Conservation (phyloP, 2,329 filamentous ascomycete genomes). For the Aspergillus pseudoterreus region DNA sequence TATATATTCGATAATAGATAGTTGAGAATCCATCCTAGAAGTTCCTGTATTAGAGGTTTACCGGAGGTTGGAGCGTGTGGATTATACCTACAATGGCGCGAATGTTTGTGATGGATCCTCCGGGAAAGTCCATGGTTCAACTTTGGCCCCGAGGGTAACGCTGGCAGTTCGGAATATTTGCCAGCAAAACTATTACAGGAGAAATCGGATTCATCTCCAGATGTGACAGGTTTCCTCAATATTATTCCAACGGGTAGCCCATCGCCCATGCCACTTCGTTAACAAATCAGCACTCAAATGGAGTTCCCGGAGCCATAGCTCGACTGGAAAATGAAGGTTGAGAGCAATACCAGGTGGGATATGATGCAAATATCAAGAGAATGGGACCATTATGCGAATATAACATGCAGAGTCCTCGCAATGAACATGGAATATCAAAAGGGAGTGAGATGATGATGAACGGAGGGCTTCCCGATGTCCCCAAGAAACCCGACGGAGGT, state of each 20-base stretch:
- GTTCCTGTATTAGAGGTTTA: conserved; percentile 18
- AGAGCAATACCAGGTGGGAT: conserved; percentile 2
- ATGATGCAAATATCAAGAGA: background rate
- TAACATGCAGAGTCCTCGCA: background rate
- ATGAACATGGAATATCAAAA: background rate
- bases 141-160: conserved; percentile 21
- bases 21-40: conserved; percentile 40
- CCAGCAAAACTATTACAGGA: conserved; percentile 19
- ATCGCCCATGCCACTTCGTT: conserved; percentile 15
- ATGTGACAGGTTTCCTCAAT: conserved; percentile 5
- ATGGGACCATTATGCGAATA: background rate
- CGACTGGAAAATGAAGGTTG: conserved; percentile 1
- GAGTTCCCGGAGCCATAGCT: conserved; percentile 16
- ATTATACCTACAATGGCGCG: conserved; percentile 38
- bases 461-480: conserved; percentile 7
- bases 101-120: conserved; percentile 40
- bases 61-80: background rate
- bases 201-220: conserved; percentile 35
- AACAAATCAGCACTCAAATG: conserved; percentile 18
- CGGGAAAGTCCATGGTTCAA: conserved; percentile 43
- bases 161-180: conserved; percentile 25
- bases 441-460: conserved; percentile 3
- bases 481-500: conserved; percentile 29
- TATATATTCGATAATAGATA: conserved; percentile 43
- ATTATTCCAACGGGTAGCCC: conserved; percentile 14